Evolutionary conservation across 345 rosid genomes (phyloP).

Genomic region (Nephelium lappaceum): DNA sequence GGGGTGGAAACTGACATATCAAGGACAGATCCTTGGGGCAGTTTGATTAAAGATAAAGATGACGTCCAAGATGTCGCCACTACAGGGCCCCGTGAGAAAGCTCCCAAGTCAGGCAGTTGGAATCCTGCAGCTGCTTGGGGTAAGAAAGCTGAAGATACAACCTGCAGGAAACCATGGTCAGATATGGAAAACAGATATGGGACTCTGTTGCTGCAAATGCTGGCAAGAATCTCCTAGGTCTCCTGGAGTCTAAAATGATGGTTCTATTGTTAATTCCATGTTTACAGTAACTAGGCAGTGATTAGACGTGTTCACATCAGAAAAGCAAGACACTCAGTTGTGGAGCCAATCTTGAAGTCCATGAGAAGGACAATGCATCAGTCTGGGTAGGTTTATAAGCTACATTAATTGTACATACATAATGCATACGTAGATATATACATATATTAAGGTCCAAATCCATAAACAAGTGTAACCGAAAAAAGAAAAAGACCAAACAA

Average conservation of each 20-base stretch:
- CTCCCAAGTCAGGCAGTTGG: constrained; percentile 33
- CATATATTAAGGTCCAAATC: no score
- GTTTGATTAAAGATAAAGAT: constrained; percentile 7
- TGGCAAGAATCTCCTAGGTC: constrained; percentile 26
- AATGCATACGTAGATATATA: background rate
- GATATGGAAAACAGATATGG: no score
- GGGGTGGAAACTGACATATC: background rate
- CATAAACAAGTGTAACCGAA: no score
- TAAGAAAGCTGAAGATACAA: constrained; percentile 14
- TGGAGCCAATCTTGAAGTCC: constrained; percentile 71
- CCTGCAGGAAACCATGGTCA: background rate
- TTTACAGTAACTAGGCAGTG: constrained; percentile 66
- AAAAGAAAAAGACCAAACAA: background rate
- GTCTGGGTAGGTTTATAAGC: constrained; percentile 53
- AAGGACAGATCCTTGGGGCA: background rate
- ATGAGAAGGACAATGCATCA: constrained; percentile 64
- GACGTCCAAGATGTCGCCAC: background rate
- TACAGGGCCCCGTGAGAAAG: background rate
- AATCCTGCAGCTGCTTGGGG: constrained; percentile 32
- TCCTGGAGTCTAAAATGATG: constrained; percentile 38
- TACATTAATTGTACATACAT: background rate
- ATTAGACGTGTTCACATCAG: constrained; percentile 77
- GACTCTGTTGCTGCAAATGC: no score
- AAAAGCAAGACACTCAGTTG: constrained; percentile 70
- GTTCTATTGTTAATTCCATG: constrained; percentile 38